These are phyloP conservation scores for Podosphaera leucotricha DNA, from an alignment of 2,329 filamentous ascomycete species.

Conservation along the genomic window DNA sequence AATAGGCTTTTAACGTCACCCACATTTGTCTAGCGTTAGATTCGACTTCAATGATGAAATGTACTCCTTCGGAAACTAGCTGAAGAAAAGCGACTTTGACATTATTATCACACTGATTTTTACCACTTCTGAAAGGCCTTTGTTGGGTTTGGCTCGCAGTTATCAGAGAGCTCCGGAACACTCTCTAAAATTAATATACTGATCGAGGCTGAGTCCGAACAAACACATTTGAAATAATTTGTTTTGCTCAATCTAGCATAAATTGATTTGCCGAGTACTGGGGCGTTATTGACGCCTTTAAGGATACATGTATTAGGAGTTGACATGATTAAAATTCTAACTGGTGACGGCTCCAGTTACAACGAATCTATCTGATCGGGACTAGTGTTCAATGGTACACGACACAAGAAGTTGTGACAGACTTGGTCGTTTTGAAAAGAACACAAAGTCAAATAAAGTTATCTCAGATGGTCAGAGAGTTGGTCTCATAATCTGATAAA, in stretches of 20 bases:
- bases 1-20: background rate
- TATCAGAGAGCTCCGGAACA: background rate
- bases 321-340: background rate
- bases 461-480: background rate
- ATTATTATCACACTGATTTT: background rate
- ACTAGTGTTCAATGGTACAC: background rate
- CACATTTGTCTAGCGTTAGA: background rate
- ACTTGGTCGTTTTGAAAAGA: background rate
- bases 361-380: background rate
- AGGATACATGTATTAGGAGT: background rate
- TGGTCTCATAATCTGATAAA: background rate
- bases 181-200: background rate
- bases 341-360: background rate
- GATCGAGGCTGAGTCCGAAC: background rate
- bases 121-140: background rate
- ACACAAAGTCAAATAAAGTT: background rate
- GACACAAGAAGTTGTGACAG: background rate
- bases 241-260: background rate
- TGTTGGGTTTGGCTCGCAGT: background rate
- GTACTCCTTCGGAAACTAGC: background rate
- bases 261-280: background rate
- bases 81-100: background rate
- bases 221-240: background rate
- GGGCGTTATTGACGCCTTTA: background rate
- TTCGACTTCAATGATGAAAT: background rate